phyloP scores from a whole-genome alignment of 306 rosid species.

The Abrus precatorius region DNA sequence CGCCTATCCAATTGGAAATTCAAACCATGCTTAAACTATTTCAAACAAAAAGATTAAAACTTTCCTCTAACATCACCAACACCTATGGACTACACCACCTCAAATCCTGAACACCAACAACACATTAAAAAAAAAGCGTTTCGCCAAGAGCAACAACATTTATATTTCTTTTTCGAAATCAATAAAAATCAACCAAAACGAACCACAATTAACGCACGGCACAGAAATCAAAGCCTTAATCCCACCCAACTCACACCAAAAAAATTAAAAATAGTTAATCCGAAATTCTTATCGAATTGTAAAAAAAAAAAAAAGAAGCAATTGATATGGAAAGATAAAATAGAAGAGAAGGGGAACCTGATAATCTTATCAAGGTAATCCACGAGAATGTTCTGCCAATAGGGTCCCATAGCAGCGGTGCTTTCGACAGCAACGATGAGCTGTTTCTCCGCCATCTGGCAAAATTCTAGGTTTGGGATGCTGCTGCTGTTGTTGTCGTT shows the following conservation, averaged over 20 bases:
- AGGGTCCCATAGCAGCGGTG: slow-evolving; percentile 88
- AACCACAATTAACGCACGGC: background rate
- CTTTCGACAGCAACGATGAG: slow-evolving; percentile 80
- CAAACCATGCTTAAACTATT: no score
- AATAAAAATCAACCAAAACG: background rate
- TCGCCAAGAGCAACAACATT: background rate
- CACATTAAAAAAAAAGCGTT: background rate
- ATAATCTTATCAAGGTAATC: slow-evolving; percentile 84
- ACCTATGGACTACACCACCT: no score
- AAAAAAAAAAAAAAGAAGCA: background rate
- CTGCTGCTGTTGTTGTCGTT: background rate
- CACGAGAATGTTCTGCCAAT: slow-evolving; percentile 61
- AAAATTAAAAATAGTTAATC: background rate
- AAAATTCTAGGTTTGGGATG: background rate
- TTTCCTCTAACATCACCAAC: no score
- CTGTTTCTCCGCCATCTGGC: slow-evolving; percentile 76
- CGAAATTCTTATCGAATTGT: background rate
- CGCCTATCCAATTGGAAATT: no score
- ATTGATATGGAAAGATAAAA: background rate
- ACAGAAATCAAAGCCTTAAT: slow-evolving; percentile 7
- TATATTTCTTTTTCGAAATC: background rate
- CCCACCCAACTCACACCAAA: background rate
- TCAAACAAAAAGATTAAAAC: no score
- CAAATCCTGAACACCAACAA: no score
- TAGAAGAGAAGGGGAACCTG: slow-evolving; percentile 52